Percentiles rank a stretch among this genome's conserved stretches.
Conservation (phyloP, 257 asterid genomes). For the Cruciata laevipes region DNA sequence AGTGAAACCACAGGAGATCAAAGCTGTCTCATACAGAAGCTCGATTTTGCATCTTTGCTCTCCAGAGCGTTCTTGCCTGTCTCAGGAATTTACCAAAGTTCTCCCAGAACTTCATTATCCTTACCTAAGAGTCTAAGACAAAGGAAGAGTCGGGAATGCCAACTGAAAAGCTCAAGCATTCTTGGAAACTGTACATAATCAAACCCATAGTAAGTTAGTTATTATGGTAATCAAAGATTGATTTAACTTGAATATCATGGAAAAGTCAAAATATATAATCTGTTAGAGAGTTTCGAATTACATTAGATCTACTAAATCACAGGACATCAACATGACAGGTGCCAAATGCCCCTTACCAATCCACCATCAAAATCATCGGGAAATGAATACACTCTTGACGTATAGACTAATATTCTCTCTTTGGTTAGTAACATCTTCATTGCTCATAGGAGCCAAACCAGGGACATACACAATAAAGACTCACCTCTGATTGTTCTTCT, state of each 20-base stretch:
- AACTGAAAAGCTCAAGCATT: slow-evolving; percentile 40
- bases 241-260: neutral
- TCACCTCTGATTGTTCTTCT: slow-evolving; percentile 80
- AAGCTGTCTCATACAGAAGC: slow-evolving; percentile 77
- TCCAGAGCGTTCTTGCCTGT: slow-evolving; percentile 92
- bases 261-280: neutral
- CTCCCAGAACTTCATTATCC: slow-evolving; percentile 99
- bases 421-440: slow-evolving; percentile 91
- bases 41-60: slow-evolving; percentile 84
- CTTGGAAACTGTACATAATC: slow-evolving; percentile 74
- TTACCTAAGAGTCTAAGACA: slow-evolving; percentile 53
- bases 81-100: slow-evolving; percentile 83
- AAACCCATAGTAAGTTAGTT: neutral
- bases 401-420: slow-evolving; percentile 81
- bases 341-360: slow-evolving; percentile 67
- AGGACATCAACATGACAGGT: too few relatives aligned
- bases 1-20: slow-evolving; percentile 93
- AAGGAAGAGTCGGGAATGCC: slow-evolving; percentile 5
- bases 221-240: neutral
- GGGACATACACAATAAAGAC: slow-evolving; percentile 66
- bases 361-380: slow-evolving; percentile 99
- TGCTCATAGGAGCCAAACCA: slow-evolving; percentile 98
- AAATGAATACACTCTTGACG: slow-evolving; percentile 92
- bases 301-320: neutral
- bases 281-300: neutral